These are phyloP conservation scores for Tolypocladium inflatum DNA, from an alignment of 2,329 filamentous ascomycete genomes.

Conservation along the genomic window DNA sequence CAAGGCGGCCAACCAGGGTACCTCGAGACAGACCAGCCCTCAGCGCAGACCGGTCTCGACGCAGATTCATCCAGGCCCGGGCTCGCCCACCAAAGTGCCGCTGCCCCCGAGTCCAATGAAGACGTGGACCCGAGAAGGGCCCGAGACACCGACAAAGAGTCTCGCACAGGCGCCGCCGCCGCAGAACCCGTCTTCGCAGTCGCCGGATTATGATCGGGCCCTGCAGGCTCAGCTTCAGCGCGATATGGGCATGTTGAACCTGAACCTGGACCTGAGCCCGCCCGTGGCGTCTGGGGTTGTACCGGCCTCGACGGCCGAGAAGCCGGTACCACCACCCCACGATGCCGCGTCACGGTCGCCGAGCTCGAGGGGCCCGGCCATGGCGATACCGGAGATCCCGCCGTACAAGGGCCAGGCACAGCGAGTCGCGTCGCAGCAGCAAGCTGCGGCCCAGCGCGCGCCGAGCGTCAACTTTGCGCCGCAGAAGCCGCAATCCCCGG, in stretches of 20 bases:
- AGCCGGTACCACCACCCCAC: conserved; percentile 23
- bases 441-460: conserved; percentile 9
- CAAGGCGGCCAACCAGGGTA: conserved; percentile 37
- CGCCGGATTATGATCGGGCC: conserved; percentile 50
- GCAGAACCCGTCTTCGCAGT: conserved; percentile 35
- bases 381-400: conserved; percentile 45
- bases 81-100: conserved; percentile 51
- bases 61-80: conserved; percentile 13
- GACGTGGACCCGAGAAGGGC: conserved; percentile 16
- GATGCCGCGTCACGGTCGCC: conserved; percentile 25
- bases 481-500: conserved; percentile 21
- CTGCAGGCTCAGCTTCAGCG: conserved; percentile 54
- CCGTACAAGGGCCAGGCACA: conserved; percentile 35
- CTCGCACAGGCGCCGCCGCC: conserved; percentile 34
- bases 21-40: conserved; percentile 49
- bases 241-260: conserved; percentile 49
- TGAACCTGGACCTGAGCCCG: conserved; percentile 20
- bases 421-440: conserved; percentile 20
- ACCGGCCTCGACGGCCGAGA: not conserved
- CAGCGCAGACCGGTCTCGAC: conserved; percentile 44
- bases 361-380: conserved; percentile 27
- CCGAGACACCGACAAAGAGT: conserved; percentile 33
- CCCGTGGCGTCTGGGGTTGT: conserved; percentile 8
- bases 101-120: conserved; percentile 38
- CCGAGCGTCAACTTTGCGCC: conserved; percentile 6